Base-by-base conservation (phyloP, 1,284 basidiomycete species). In the Tylopilus sp. region DNA sequence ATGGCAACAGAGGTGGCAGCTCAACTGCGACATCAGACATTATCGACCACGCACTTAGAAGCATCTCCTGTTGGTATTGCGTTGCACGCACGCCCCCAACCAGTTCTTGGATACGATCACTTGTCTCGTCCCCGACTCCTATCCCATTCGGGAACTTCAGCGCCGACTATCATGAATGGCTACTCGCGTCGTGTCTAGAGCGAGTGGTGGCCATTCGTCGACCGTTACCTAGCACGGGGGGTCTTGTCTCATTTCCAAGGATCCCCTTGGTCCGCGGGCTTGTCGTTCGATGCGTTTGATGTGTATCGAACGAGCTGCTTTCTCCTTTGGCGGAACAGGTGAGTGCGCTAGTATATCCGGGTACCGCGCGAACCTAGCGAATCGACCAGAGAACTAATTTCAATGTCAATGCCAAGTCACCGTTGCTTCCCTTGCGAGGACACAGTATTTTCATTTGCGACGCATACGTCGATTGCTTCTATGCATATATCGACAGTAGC, bases 341-440 rank as follows among this genome's bases (percentile, higher is more conserved):
- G 71, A 81, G 7, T 76, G 78, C 13, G 78, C 74, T 35, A 81
- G 81, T 36, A 76, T 85, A 44, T 85, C 84, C 41, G 84, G 84
- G 12, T 84, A 82, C 11, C 86, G 89, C 60, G 78, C 88, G 52
- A 88, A 89, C 61, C 86, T 86, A 44, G 84, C 83, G 7, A 25
- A 8, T 25, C 7, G 25, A 25, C 25, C 25, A 25, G 8, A 7
- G 25, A 7, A 25, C 25, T 7, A 7, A 25, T 6, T 25, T 7
- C 25, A 25, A 23, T 23, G 21, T 6, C 21, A 23, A 6, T 23
- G 21, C 21, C 21, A 23, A 23, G 21, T 23, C 21, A 23, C 21
- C 21, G 21, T 6, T 8, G 25, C 25, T 25, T 5, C 25, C 7
- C 7, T 7, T 7, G n/a, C 25, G 25, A 25, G 25, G 25, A 25